These are phyloP conservation scores for Cladosporium austrohemisphaericum DNA, from an alignment of 2,329 filamentous ascomycete genomes.

Conservation along the genomic window DNA sequence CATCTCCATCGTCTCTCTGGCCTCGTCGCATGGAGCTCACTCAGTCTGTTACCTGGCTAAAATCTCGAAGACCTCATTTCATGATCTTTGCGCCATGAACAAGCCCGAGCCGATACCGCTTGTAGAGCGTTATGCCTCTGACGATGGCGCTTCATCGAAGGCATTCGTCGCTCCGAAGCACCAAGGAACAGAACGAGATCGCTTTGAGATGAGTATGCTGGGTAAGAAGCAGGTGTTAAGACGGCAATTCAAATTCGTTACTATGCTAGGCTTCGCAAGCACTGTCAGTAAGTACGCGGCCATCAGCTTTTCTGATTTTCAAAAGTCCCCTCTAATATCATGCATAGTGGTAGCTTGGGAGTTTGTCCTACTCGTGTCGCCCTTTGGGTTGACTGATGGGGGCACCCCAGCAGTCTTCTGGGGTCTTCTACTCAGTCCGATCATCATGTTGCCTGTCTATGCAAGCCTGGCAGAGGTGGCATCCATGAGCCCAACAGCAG, in stretches of 20 bases:
- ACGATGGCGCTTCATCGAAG: no score
- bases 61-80: no score
- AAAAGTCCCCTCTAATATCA: no score
- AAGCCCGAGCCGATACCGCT: no score
- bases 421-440: slow-evolving; percentile 12
- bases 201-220: slow-evolving; percentile 10
- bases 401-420: slow-evolving; percentile 24
- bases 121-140: no score
- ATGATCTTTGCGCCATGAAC: no score
- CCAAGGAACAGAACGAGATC: slow-evolving; percentile 14
- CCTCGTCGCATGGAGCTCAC: no score
- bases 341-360: slow-evolving; percentile 28
- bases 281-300: slow-evolving; percentile 19
- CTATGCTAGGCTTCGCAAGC: slow-evolving; percentile 29
- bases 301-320: neutral
- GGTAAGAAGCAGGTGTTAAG: slow-evolving; percentile 9
- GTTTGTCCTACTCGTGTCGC: slow-evolving; percentile 17
- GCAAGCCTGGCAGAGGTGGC: slow-evolving; percentile 22
- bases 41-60: no score
- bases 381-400: slow-evolving; percentile 20
- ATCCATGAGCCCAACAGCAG: slow-evolving; percentile 15
- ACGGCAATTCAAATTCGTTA: slow-evolving; percentile 29
- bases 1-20: no score
- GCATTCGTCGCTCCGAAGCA: no score
- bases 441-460: slow-evolving; percentile 19